Evolutionary conservation across 1,284 basidiomycete genomes (phyloP), one percentile per base, ranked within the genome.

Genomic region (Ceratobasidium sp.): DNA sequence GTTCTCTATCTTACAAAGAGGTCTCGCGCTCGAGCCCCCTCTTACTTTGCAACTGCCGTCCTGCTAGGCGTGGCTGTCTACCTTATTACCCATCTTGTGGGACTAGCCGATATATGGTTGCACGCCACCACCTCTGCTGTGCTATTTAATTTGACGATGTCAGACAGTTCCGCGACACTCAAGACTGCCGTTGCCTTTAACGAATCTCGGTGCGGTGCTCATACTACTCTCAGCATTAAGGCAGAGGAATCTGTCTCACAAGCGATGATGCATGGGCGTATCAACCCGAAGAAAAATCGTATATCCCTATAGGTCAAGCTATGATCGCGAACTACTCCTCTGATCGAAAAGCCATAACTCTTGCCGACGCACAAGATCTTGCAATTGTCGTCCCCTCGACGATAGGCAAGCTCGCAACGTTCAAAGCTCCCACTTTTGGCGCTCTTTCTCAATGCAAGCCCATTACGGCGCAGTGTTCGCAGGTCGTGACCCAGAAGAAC

Each of bases 221-320:
- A 5, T 54, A 54, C 20, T 42, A 42, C 39, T 42, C 5, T 42
- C 39, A 5, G 5, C 39, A 5, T 6, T 5, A 42, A 42, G 5
- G 13, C 13, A 42, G 39, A 42, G 7, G 6, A 17, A 54, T 54
- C 20, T 54, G 51, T 54, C 51, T 54, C 20, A 85, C 23, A 87
- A 84, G 0, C 90, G 90, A 79, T 91, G 91, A 23, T 85, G 84
- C 74, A 90, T 85, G 60, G 39, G 56, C 23, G 17, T 28, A 15
- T 31, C 35, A 45, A 31, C 23, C 28, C 54, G 61, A n/a, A 35
- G 58, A 33, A 53, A 42, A 42, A 13, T 13, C 13, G 7, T 42
- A 42, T 13, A 42, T 42, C 39, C 39, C 39, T 42, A 42, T 7
- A 20, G 51, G 26, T 28, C 26, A n/a, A 54, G 51, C 26, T 7